Evolutionary conservation across 2,329 filamentous ascomycete genomes (phyloP).

Genomic region (Pseudogymnoascus pannorum): DNA sequence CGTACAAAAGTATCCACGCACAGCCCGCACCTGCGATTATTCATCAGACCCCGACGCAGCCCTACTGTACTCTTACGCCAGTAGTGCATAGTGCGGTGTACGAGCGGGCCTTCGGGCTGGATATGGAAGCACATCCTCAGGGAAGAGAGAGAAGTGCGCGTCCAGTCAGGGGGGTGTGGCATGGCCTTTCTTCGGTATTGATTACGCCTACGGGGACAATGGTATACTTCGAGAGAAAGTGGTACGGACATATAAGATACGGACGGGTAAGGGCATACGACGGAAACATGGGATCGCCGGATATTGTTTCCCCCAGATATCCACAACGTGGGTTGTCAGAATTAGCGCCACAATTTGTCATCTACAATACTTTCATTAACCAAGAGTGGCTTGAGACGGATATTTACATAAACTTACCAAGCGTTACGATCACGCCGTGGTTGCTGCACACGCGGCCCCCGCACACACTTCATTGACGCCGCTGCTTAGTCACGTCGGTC

Average conservation of each 20-base stretch:
- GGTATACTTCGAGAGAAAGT: neutral
- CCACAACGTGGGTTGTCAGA: conserved; percentile 7
- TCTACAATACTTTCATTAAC: conserved; percentile 7
- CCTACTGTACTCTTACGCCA: neutral
- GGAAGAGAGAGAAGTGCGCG: neutral
- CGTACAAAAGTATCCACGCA: neutral
- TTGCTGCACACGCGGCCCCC: neutral
- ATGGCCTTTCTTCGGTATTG: neutral
- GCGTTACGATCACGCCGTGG: neutral
- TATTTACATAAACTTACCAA: conserved; percentile 7
- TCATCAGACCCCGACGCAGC: conserved; percentile 5
- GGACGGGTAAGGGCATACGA: neutral
- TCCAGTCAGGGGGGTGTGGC: neutral
- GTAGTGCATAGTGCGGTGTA: neutral
- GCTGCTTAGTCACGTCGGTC: neutral
- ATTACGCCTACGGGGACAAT: neutral
- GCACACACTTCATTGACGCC: neutral
- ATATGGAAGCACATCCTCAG: neutral
- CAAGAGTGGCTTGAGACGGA: neutral
- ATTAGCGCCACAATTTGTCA: conserved; percentile 9
- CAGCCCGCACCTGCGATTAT: neutral
- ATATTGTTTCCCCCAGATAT: conserved; percentile 5
- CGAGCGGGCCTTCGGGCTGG: neutral
- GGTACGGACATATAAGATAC: neutral
- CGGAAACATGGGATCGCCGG: conserved; percentile 3